Base-by-base conservation (phyloP, 768 basidiomycete genomes). In the Rhizopogon vulgaris region DNA sequence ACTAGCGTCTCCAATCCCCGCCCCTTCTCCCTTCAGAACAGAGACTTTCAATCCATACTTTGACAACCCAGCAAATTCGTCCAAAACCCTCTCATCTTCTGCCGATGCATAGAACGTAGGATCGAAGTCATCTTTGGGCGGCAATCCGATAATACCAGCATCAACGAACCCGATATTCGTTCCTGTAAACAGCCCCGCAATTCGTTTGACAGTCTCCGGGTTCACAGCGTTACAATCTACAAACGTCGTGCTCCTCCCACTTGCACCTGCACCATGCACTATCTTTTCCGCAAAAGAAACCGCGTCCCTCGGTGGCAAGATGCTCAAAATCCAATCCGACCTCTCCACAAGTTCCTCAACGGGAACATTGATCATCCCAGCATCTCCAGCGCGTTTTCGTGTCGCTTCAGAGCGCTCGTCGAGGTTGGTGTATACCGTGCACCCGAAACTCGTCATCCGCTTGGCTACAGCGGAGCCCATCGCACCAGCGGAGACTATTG, bases 221-320 rank as follows among this genome's bases (percentile, higher is more conserved):
- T 71, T 80, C 39, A 83, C 72, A 8, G 82, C 80, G 52, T 85
- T 84, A 54, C 78, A 81, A 61, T 82, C 80, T 17, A 69, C 78
- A 59, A 78, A 82, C 39, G 75, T 59, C 17, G 30, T n/a, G 18
- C 34, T 34, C 28, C 8, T 28, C 4, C 32, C 32, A 34, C 28
- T 10, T 10, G 10, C 10, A 11, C 32, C 4, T 1, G 32, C 32
- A 11, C 32, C 32, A 4, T 4, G 11, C 5, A 34, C 4, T 11
- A 63, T 41, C 41, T 61, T 67, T 57, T 73, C 63, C 1, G 78
- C 77, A 53, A 80, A 69, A 12, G 71, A 62, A 45, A 70, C 54
- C 2, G 79, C 77, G n/a, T 77, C 75, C 54, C 73, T 73, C 10
- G 82, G 83, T 2, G 80, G 83, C 5, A 84, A 63, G 53, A 84